A percentile compares a stretch with the other conserved stretches of the same genome.
phyloP scores from a whole-genome alignment of 2,329 filamentous ascomycete species.

The Monosporascus sp. region DNA sequence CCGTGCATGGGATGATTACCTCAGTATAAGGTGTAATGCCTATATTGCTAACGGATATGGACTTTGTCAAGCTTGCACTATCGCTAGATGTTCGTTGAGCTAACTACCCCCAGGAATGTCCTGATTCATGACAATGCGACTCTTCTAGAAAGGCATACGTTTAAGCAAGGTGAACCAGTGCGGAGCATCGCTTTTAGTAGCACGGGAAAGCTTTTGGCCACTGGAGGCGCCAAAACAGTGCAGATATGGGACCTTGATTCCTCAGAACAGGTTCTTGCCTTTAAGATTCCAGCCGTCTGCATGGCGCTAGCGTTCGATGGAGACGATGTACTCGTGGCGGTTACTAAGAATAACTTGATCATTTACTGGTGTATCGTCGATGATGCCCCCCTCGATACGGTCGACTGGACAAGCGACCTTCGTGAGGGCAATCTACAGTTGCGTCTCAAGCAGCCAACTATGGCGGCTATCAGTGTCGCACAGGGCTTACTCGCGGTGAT shows the following conservation, averaged over 20 bases:
- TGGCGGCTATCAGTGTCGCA: conserved; percentile 8
- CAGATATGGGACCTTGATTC: conserved; percentile 10
- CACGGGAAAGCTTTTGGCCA: conserved; percentile 6
- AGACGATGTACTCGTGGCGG: conserved; percentile 2
- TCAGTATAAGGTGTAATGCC: too few relatives aligned
- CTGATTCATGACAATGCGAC: conserved; percentile 16
- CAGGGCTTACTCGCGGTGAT: conserved; percentile 17
- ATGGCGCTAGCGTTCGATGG: conserved; percentile 7
- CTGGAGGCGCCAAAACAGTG: conserved; percentile 8
- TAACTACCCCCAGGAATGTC: neutral
- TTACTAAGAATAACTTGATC: conserved; percentile 1
- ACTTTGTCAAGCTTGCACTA: too few relatives aligned
- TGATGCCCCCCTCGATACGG: conserved; percentile 1
- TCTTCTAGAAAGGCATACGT: conserved; percentile 9
- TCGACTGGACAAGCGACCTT: conserved; percentile 12
- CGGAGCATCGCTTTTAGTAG: conserved; percentile 14
- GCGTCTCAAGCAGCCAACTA: conserved; percentile 10
- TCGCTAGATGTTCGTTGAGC: too few relatives aligned
- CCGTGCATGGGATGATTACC: too few relatives aligned
- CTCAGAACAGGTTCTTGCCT: conserved; percentile 2
- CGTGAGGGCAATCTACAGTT: conserved; percentile 5
- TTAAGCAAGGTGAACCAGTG: conserved; percentile 14
- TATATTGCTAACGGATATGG: too few relatives aligned
- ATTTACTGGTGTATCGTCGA: conserved; percentile 5
- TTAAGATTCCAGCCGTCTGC: conserved; percentile 6